These are phyloP conservation scores for Globisporangium cystogenes DNA, from an alignment of 352 stramenopile species.

Conservation along the genomic window DNA sequence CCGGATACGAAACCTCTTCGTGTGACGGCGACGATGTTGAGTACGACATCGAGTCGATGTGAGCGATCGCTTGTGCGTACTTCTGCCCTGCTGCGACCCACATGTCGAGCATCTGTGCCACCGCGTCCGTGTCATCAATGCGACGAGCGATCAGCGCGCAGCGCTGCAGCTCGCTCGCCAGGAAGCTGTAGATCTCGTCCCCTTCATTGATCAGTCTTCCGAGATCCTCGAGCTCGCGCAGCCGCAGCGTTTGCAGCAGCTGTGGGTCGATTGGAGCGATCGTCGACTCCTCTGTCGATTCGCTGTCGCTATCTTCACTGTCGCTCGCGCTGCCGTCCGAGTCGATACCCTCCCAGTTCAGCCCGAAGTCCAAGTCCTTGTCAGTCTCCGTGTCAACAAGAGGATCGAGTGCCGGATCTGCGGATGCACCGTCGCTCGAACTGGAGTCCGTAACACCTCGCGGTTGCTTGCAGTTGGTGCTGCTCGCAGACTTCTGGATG, in stretches of 20 bases:
- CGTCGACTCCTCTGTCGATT: background rate
- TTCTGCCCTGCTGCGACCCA: constrained; percentile 62
- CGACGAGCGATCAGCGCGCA: constrained; percentile 21
- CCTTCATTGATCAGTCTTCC: constrained; percentile 34
- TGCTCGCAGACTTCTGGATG: constrained; percentile 1
- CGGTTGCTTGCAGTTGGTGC: background rate
- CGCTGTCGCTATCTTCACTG: background rate
- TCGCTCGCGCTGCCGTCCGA: background rate
- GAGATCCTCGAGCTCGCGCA: constrained; percentile 18
- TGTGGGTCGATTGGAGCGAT: constrained; percentile 11
- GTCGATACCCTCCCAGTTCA: constrained; percentile 16
- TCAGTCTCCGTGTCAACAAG: background rate
- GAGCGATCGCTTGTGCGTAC: constrained; percentile 49
- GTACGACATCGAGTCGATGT: constrained; percentile 18
- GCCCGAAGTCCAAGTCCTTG: constrained; percentile 9
- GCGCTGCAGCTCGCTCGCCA: constrained; percentile 36
- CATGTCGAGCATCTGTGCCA: constrained; percentile 61
- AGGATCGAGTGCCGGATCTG: background rate
- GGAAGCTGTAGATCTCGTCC: constrained; percentile 58
- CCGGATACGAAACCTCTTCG: too few species aligned
- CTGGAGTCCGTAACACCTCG: background rate
- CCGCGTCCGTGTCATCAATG: constrained; percentile 22
- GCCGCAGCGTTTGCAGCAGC: constrained; percentile 3
- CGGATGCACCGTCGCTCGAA: background rate
- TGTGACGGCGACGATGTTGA: background rate